Percentiles rank a stretch among this genome's conserved stretches.
Conservation (phyloP, 208 protist genomes). For the Acanthamoeba healyi region DNA sequence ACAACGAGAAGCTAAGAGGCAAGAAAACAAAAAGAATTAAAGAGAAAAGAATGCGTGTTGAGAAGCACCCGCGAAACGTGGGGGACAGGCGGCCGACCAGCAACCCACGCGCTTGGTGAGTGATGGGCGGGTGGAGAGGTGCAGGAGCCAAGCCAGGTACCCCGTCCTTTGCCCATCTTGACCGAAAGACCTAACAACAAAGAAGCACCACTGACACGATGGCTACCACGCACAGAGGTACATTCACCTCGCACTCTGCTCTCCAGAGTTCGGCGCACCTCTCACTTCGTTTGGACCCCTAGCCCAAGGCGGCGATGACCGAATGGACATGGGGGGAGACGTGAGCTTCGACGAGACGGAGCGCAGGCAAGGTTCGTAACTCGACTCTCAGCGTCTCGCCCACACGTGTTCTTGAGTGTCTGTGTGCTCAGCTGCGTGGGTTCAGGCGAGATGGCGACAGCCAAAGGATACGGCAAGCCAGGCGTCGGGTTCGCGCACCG, state of each 20-base stretch:
- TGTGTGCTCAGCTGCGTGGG: too few species aligned
- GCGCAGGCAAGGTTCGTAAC: background rate
- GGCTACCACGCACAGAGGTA: background rate
- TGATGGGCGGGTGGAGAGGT: too few species aligned
- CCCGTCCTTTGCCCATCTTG: too few species aligned
- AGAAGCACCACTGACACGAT: too few species aligned
- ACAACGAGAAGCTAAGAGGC: too few species aligned
- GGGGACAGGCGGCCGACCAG: background rate
- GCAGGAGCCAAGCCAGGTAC: too few species aligned
- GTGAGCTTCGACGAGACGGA: background rate
- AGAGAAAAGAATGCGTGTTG: too few species aligned
- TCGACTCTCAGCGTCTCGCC: background rate
- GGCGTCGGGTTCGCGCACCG: background rate
- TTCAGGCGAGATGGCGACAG: background rate
- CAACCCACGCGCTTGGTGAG: background rate
- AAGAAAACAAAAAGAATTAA: too few species aligned
- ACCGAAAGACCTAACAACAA: too few species aligned
- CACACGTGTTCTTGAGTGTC: background rate
- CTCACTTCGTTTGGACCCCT: too few species aligned
- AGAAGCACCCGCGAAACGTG: background rate
- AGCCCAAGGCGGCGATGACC: background rate
- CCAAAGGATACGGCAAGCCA: background rate
- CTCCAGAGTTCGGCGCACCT: too few species aligned
- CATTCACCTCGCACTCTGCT: too few species aligned
- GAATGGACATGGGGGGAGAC: constrained; percentile 7